Base-by-base conservation (phyloP, 1,284 basidiomycete genomes). In the Cutaneotrichosporon sp. region DNA sequence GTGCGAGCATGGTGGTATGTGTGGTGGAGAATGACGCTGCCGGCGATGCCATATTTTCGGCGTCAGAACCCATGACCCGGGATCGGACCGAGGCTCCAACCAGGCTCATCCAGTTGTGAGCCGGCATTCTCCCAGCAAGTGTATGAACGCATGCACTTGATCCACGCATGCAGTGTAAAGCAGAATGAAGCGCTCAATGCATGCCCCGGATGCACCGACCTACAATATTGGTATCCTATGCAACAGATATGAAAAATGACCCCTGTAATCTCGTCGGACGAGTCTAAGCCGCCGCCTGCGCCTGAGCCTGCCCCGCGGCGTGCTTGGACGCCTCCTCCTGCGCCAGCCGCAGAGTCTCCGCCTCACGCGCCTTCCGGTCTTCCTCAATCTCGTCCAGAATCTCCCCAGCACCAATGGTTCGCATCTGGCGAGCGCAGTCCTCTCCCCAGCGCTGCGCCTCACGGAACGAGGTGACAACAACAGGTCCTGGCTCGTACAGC, bases 351-450 rank as follows among this genome's bases (percentile, higher is more conserved):
- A 77, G 70, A 19, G 77, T 79, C 60, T 79, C 79, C 22, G 65
- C 75, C 46, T 83, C 80, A 52, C 82, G 77, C 53, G 75, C 77
- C 59, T 79, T 80, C 59, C 87, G 79, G 61, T 89, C 84, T 54
- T 70, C 69, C 14, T 82, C 85, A 63, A 94, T 87, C 51, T 87
- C 87, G 25, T 88, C 84, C 67, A 94, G 67, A 59, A 94, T 88
- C 57, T 79, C 80, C 65, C 79, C 80, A 16, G 86, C 91, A 2
- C 91, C 91, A 2, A 74, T 78, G 9, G 80, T 79, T 33, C 87
- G 79, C 55, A 94, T 71, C 14, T 76, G 74, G 55, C 72, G 73
- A 2, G 88, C 91, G 39, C 92, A 76, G 33, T 75, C 78, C 49
- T 76, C 78, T 3, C 91, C 91, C 32, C 88, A 70, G 24, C 70